These are phyloP conservation scores for Pseudogymnoascus sp. DNA, from an alignment of 2,329 filamentous ascomycete genomes.

Conservation along the genomic window DNA sequence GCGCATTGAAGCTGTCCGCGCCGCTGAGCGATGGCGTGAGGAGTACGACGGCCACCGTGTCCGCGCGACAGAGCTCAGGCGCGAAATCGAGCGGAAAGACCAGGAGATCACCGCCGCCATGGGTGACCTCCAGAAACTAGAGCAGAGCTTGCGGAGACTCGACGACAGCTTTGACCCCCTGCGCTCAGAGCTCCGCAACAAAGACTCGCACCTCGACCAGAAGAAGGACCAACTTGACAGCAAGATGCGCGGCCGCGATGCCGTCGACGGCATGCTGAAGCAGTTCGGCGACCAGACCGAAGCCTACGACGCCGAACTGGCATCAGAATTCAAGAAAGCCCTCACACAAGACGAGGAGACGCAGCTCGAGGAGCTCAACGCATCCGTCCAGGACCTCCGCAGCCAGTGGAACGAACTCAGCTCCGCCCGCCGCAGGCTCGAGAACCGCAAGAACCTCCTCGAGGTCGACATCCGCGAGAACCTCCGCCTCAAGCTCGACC, in stretches of 20 bases:
- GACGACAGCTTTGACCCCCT: conserved; percentile 77
- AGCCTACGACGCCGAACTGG: conserved; percentile 71
- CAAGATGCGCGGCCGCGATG: conserved; percentile 54
- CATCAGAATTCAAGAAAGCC: conserved; percentile 85
- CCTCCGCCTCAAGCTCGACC: conserved; percentile 75
- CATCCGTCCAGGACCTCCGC: conserved; percentile 63
- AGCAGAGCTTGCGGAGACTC: conserved; percentile 67
- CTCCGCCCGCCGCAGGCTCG: conserved; percentile 64
- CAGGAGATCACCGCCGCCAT: conserved; percentile 85
- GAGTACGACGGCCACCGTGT: conserved; percentile 61
- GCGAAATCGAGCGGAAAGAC: conserved; percentile 67
- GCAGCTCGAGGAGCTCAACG: conserved; percentile 63
- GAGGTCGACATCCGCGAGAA: conserved; percentile 88
- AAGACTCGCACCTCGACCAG: conserved; percentile 65
- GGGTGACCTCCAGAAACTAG: conserved; percentile 72
- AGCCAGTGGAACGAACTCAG: conserved; percentile 70
- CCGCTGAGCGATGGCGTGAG: conserved; percentile 64
- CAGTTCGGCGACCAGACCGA: conserved; percentile 66
- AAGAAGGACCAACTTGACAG: conserved; percentile 65
- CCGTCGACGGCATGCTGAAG: conserved; percentile 66
- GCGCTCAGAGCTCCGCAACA: conserved; percentile 65
- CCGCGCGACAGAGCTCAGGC: conserved; percentile 57
- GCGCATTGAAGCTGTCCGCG: conserved; percentile 73
- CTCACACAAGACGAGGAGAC: conserved; percentile 74
- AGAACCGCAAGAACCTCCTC: conserved; percentile 71